Base-by-base conservation (phyloP, 176 grass and related monocot species). In the Typha latifolia region DNA sequence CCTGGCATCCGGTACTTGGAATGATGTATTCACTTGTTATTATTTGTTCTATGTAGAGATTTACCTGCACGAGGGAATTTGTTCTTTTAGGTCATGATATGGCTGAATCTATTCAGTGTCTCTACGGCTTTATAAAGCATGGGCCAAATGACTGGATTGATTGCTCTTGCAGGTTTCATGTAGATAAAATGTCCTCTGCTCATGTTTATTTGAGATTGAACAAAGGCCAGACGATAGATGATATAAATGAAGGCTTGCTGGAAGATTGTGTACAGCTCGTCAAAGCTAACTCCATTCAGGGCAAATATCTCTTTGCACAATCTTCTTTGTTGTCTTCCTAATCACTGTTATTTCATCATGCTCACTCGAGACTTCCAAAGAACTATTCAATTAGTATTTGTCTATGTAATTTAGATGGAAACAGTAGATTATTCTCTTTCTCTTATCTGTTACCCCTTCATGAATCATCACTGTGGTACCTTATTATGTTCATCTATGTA, bases 201-300 rank as follows among this genome's bases (percentile, higher is more conserved):
- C 94, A 99, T 83, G 94, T 93, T 76, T 99, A 94, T 72, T 15
- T 99, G 83, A 84, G 94, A 79, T 70, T 99, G 62, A 77, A 83
- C 67, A 99, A 90, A 78, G 94, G 89, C 19, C 83, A 93, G 51
- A 87, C 86, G 6, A 85, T 93, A 66, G 84, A 99, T 67, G 76
- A 74, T 68, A 86, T 99, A 66, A 79, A 64, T 27, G 89, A 93
- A 66, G 94, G 77, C 32, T 62, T 99, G 4, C 49, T 99, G 27
- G 94, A 99, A 79, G 94, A 99, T 51, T 99, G 94, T 49, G 89
- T 69, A 1, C 94, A 99, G 64, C 89, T 99, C 19, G 94, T 99
- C 34, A 99, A 93, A 69, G 94, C 94, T 12, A 85, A 99, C 59
- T 99, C 94, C 71, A 99, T 90, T 74, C 94, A 99, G 82, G 89